Evolutionary conservation across 805 yeast genomes (phyloP).

Genomic region (Starmerella potacharoeniae): DNA sequence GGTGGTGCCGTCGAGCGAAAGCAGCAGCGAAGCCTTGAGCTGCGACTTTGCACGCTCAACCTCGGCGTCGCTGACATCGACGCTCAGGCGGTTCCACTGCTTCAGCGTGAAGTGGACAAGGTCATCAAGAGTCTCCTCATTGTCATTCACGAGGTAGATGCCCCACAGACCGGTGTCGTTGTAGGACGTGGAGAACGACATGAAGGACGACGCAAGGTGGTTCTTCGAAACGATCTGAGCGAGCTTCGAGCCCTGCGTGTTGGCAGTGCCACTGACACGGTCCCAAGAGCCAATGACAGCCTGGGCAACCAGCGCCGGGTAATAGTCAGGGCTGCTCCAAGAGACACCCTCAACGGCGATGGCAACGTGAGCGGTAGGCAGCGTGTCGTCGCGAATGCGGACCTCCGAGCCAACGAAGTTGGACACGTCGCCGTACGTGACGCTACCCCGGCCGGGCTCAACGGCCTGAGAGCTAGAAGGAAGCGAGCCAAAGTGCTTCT

Average conservation of each 20-base stretch:
- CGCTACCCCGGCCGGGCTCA: conserved; percentile 56
- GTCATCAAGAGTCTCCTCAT: conserved; percentile 49
- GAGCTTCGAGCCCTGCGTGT: conserved; percentile 75
- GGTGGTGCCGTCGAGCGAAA: conserved; percentile 88
- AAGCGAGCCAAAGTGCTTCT: conserved; percentile 47
- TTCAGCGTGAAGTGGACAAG: conserved; percentile 63
- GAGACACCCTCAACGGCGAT: conserved; percentile 96
- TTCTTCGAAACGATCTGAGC: conserved; percentile 53
- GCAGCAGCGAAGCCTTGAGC: conserved; percentile 77
- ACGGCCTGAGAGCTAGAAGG: conserved; percentile 40
- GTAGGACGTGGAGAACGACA: conserved; percentile 94
- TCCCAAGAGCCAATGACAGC: conserved; percentile 98
- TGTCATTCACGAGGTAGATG: conserved; percentile 77
- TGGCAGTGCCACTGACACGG: conserved; percentile 74
- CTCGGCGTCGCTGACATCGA: conserved; percentile 74
- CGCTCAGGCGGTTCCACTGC: conserved; percentile 82
- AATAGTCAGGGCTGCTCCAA: conserved; percentile 93
- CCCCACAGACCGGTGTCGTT: conserved; percentile 99
- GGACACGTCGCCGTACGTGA: conserved; percentile 59
- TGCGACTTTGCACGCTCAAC: conserved; percentile 92
- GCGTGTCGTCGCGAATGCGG: conserved; percentile 64
- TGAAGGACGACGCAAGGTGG: conserved; percentile 77
- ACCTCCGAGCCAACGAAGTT: conserved; percentile 77
- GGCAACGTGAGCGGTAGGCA: conserved; percentile 86
- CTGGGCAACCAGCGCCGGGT: conserved; percentile 89